These are phyloP conservation scores for Cyberlindnera euphorbiiphila DNA, from an alignment of 805 yeast species.

Conservation along the genomic window DNA sequence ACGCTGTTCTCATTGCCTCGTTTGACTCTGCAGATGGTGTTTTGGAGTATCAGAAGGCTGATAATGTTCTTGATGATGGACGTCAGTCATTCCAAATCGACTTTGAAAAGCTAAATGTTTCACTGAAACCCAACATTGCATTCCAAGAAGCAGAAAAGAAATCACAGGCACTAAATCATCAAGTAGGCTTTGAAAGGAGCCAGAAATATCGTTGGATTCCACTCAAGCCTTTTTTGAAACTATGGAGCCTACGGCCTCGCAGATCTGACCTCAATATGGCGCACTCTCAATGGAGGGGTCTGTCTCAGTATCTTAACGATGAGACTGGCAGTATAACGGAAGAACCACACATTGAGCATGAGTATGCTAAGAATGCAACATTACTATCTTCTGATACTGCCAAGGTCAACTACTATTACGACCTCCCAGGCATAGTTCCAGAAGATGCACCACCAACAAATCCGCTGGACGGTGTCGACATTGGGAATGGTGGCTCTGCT, in stretches of 20 bases:
- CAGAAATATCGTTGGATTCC: conserved; percentile 16
- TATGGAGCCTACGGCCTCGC: conserved; percentile 7
- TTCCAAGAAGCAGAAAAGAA: conserved; percentile 38
- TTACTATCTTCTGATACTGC: conserved; percentile 58
- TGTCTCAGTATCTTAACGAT: conserved; percentile 59
- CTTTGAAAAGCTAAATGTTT: conserved; percentile 50
- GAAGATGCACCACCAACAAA: conserved; percentile 29
- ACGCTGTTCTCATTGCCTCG: conserved; percentile 64
- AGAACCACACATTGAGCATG: conserved; percentile 43
- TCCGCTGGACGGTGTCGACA: conserved; percentile 44
- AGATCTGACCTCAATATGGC: conserved; percentile 2
- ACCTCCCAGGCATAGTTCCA: conserved; percentile 65
- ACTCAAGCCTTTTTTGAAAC: conserved; percentile 5
- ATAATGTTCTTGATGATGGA: conserved; percentile 55
- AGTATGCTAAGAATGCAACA: conserved; percentile 79
- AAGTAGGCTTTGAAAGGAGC: not conserved
- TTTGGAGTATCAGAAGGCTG: conserved; percentile 49
- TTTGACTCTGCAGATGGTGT: conserved; percentile 51
- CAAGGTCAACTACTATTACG: conserved; percentile 60
- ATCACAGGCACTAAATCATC: not conserved
- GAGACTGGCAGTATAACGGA: conserved; percentile 32
- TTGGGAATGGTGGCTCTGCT: conserved; percentile 54
- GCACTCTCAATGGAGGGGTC: conserved; percentile 61
- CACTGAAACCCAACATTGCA: conserved; percentile 69
- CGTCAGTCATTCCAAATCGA: conserved; percentile 42